Evolutionary conservation across 768 basidiomycete species (phyloP).

Genomic region (Exsudoporus frostii): DNA sequence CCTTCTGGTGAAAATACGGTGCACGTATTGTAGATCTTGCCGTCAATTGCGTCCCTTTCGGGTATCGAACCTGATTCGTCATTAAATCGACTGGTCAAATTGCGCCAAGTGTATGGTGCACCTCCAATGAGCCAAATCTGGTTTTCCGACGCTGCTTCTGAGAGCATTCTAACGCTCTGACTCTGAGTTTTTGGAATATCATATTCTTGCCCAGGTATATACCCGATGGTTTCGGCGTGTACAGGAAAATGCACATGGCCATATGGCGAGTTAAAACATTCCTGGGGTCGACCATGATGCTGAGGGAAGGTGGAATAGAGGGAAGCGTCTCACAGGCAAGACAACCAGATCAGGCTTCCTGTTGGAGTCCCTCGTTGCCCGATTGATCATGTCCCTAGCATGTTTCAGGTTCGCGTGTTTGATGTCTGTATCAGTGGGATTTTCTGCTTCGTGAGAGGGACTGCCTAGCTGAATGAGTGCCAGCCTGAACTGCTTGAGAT

Average conservation of each 20-base stretch:
- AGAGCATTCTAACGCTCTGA: constrained; percentile 80
- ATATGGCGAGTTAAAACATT: constrained; percentile 88
- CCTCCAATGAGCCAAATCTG: constrained; percentile 93
- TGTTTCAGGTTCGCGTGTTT: constrained; percentile 80
- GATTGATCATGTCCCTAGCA: constrained; percentile 76
- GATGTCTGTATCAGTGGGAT: constrained; percentile 29
- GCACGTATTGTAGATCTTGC: constrained; percentile 88
- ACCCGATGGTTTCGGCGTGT: constrained; percentile 79
- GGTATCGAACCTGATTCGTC: constrained; percentile 81
- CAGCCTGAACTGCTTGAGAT: constrained; percentile 73
- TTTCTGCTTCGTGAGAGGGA: constrained; percentile 42
- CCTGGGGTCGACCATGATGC: constrained; percentile 40
- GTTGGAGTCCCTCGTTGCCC: constrained; percentile 48
- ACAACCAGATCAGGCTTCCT: constrained; percentile 77
- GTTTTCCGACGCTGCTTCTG: constrained; percentile 71
- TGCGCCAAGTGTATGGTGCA: constrained; percentile 22
- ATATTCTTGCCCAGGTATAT: constrained; percentile 53
- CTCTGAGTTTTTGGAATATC: constrained; percentile 55
- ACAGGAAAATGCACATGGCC: constrained; percentile 76
- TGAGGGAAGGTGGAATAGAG: not conserved
- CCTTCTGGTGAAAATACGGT: constrained; percentile 87
- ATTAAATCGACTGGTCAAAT: not conserved
- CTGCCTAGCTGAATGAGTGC: constrained; percentile 89
- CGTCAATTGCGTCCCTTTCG: constrained; percentile 60
- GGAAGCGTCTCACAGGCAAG: constrained; percentile 58